Conservation (phyloP, 2,329 filamentous ascomycete species). For the Paradendryphiella salina region DNA sequence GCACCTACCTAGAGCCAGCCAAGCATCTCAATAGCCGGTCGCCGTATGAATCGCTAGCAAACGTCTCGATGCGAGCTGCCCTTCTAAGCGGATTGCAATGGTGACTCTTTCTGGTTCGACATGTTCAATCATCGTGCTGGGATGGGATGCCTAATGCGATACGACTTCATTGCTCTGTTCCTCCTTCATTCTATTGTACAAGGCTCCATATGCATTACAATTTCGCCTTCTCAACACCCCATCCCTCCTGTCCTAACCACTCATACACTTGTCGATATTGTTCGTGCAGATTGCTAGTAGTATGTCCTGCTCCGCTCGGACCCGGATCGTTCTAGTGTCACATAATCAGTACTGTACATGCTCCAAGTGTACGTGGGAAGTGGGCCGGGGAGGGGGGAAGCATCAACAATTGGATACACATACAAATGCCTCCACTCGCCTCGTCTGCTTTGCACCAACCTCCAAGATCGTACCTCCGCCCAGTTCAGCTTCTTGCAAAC, state of each 20-base stretch:
- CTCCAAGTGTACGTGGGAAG: background rate
- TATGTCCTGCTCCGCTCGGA: slow-evolving; percentile 54
- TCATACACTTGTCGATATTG: slow-evolving; percentile 56
- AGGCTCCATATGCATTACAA: background rate
- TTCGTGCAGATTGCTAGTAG: slow-evolving; percentile 48
- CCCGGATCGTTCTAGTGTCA: slow-evolving; percentile 55
- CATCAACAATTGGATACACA: background rate
- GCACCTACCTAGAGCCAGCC: slow-evolving; percentile 3
- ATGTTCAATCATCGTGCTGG: too few species aligned
- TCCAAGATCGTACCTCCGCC: slow-evolving; percentile 57
- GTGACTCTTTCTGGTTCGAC: background rate
- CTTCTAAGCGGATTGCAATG: background rate
- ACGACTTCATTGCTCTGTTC: too few species aligned
- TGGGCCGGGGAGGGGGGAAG: background rate
- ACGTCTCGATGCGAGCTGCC: background rate
- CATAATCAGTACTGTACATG: background rate
- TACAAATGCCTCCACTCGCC: slow-evolving; percentile 53
- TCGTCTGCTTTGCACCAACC: slow-evolving; percentile 56
- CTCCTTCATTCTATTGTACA: too few species aligned
- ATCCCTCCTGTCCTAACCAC: slow-evolving; percentile 54
- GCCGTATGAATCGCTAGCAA: background rate
- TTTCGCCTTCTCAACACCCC: slow-evolving; percentile 47
- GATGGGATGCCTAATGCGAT: too few species aligned
- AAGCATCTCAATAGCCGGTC: slow-evolving; percentile 10
- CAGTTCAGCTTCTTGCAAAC: slow-evolving; percentile 56